Evolutionary conservation across 2,329 filamentous ascomycete species (phyloP).

Genomic region (Talaromyces sp.): DNA sequence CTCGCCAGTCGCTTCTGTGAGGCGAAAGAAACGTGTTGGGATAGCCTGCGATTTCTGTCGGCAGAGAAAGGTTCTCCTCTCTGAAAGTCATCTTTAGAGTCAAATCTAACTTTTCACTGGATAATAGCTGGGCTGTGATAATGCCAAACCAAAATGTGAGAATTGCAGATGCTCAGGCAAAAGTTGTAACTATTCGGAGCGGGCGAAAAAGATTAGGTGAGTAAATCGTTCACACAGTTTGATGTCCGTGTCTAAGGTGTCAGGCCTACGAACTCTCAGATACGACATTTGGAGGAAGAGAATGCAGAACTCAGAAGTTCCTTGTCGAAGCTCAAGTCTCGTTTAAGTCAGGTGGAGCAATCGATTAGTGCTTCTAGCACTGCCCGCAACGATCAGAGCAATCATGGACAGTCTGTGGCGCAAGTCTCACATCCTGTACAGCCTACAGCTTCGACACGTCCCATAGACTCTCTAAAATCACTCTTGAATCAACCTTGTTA

Average conservation of each 20-base stretch:
- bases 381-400: background rate
- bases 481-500: slow-evolving; percentile 11
- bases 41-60: slow-evolving; percentile 41
- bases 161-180: slow-evolving; percentile 48
- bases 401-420: background rate
- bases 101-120: too few species aligned
- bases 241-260: background rate
- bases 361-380: background rate
- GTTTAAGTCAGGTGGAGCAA: background rate
- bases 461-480: background rate
- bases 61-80: slow-evolving; percentile 30
- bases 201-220: slow-evolving; percentile 29
- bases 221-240: background rate
- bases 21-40: slow-evolving; percentile 15
- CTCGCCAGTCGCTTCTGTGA: background rate
- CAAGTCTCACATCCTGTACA: background rate
- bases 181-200: slow-evolving; percentile 43
- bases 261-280: slow-evolving; percentile 30
- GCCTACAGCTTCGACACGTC: background rate
- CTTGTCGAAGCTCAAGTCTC: slow-evolving; percentile 14
- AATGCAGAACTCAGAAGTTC: slow-evolving; percentile 25
- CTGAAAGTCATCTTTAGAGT: too few species aligned
- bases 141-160: slow-evolving; percentile 44
- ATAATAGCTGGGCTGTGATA: slow-evolving; percentile 50
- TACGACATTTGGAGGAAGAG: slow-evolving; percentile 25